A percentile compares a stretch with the other conserved stretches of the same genome.
Evolutionary conservation across 2,329 filamentous ascomycete species (phyloP).

Genomic region (Pyrenophora tritici-repentis): DNA sequence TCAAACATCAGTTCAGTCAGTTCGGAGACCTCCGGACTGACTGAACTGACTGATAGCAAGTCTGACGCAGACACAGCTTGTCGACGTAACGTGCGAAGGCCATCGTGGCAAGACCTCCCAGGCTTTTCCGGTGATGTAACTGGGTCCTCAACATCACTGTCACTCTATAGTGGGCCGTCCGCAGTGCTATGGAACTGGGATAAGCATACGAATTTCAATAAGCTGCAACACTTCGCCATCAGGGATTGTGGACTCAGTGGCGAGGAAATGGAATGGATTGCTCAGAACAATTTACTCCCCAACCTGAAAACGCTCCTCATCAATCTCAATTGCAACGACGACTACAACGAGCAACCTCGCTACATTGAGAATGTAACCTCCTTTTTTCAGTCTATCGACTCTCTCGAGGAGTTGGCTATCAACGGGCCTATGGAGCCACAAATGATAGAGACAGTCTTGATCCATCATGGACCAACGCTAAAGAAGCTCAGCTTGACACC

Average conservation of each 20-base stretch:
- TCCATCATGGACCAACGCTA: conserved; percentile 17
- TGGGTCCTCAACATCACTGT: background rate
- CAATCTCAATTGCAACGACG: conserved; percentile 19
- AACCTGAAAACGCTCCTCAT: conserved; percentile 16
- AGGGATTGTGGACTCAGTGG: conserved; percentile 14
- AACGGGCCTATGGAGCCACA: conserved; percentile 17
- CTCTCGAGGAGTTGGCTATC: conserved; percentile 21
- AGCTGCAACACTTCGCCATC: conserved; percentile 22
- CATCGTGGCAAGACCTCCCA: background rate
- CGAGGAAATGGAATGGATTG: conserved; percentile 25
- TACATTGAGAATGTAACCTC: conserved; percentile 24
- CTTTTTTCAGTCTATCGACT: conserved; percentile 23
- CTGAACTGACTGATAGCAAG: too few species aligned
- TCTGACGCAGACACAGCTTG: too few species aligned
- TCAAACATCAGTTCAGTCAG: too few species aligned
- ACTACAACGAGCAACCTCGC: conserved; percentile 15
- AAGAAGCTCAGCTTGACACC: conserved; percentile 18
- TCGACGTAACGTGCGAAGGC: background rate
- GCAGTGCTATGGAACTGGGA: conserved; percentile 18
- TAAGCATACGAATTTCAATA: conserved; percentile 22
- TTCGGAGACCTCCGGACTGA: too few species aligned
- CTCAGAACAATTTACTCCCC: conserved; percentile 15
- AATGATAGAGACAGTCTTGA: conserved; percentile 17
- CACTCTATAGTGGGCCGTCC: background rate
- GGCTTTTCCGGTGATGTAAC: background rate